Conservation (phyloP, 768 basidiomycete species). For the Podaxis pistillaris region DNA sequence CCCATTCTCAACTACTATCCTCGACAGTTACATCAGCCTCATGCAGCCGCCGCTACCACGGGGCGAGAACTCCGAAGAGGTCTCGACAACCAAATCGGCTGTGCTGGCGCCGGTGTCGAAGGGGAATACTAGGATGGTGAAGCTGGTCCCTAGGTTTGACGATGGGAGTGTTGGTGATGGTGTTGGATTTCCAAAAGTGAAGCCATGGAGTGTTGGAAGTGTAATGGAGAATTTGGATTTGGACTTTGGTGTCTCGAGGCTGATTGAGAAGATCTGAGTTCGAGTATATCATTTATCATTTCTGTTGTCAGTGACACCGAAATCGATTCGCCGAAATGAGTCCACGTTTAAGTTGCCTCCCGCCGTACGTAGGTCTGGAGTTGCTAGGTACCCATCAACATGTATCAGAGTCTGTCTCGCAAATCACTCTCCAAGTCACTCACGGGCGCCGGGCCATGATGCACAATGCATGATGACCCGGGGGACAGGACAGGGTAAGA, state of each 20-base stretch:
- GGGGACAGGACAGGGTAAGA: too few relatives aligned
- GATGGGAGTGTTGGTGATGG: constrained; percentile 14
- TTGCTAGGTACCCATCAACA: too few relatives aligned
- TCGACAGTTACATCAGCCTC: background rate
- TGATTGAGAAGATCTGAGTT: constrained; percentile 4
- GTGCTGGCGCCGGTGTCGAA: constrained; percentile 2
- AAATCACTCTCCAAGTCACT: too few relatives aligned
- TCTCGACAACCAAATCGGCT: constrained; percentile 8
- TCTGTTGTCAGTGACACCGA: too few relatives aligned
- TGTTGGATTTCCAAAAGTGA: constrained; percentile 6
- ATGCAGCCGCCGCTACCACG: constrained; percentile 8
- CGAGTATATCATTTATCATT: too few relatives aligned
- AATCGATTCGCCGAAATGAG: too few relatives aligned
- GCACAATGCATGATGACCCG: too few relatives aligned
- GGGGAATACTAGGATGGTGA: background rate
- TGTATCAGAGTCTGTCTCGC: too few relatives aligned
- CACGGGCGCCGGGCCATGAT: too few relatives aligned
- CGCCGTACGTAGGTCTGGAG: too few relatives aligned
- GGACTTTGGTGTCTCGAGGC: constrained; percentile 4
- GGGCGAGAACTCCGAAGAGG: constrained; percentile 4
- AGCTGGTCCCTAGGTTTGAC: constrained; percentile 6
- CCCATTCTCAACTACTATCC: constrained; percentile 21
- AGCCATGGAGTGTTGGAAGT: constrained; percentile 4
- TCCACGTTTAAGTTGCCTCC: too few relatives aligned
- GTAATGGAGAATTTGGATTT: background rate